These are phyloP conservation scores for Stentor roeselii DNA, from an alignment of 73 alveolate species.

Conservation along the genomic window DNA sequence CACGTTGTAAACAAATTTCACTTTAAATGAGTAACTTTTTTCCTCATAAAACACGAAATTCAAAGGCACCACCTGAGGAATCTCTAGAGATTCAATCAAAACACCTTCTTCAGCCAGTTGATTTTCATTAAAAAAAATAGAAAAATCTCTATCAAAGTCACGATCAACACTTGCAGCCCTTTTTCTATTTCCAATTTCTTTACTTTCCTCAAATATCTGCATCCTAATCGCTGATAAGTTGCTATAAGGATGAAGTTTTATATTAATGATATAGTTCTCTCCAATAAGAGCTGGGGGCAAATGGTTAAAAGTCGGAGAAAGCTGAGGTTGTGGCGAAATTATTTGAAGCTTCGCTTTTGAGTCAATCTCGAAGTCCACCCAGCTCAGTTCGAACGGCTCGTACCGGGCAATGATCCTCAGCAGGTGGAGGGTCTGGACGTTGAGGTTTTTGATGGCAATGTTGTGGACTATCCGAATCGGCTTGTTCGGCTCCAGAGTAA, in stretches of 20 bases:
- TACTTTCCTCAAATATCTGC: not conserved
- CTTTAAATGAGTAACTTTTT: slow-evolving; percentile 3
- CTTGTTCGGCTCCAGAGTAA: not conserved
- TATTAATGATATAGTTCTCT: not conserved
- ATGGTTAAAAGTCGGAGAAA: slow-evolving; percentile 1
- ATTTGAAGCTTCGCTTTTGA: not conserved
- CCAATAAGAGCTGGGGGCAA: slow-evolving; percentile 7
- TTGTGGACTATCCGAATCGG: not conserved
- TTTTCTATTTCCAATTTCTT: not conserved
- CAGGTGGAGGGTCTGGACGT: not conserved
- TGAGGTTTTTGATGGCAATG: not conserved
- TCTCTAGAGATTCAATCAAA: not conserved
- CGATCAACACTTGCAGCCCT: not conserved
- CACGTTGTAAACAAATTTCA: not conserved
- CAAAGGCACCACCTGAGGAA: not conserved
- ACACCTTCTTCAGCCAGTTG: not conserved
- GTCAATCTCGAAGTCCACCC: not conserved
- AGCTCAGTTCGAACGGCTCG: slow-evolving; percentile 10
- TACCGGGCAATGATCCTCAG: not conserved
- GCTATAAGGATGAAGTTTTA: slow-evolving; percentile 8
- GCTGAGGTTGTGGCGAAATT: not conserved
- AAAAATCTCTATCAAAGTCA: not conserved
- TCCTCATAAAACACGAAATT: not conserved
- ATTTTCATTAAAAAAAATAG: not conserved
- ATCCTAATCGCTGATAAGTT: not conserved